phyloP scores from a whole-genome alignment of 768 basidiomycete genomes.

The Leccinum uliginosum region DNA sequence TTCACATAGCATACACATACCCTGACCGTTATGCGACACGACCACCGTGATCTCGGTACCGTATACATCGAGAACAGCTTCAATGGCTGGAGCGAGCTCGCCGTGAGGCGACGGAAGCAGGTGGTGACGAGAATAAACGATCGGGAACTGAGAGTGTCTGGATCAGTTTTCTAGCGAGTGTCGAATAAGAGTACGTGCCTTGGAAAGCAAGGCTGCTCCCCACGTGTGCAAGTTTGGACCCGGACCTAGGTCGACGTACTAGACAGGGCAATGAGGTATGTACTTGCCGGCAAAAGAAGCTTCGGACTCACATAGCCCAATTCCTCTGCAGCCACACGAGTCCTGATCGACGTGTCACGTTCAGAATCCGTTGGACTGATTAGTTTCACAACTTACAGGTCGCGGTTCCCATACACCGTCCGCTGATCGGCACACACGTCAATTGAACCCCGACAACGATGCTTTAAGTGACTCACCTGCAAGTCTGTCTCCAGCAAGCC shows the following conservation, averaged over 20 bases:
- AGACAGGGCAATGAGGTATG: conserved; percentile 1
- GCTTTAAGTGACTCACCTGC: conserved; percentile 47
- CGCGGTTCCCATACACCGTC: conserved; percentile 78
- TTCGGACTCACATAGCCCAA: conserved; percentile 66
- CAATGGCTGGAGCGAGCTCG: conserved; percentile 87
- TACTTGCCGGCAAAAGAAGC: neutral
- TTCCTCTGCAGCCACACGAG: conserved; percentile 71
- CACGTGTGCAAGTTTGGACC: conserved; percentile 87
- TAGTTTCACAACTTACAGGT: conserved; percentile 48
- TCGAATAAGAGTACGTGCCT: conserved; percentile 37
- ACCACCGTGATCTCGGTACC: conserved; percentile 77
- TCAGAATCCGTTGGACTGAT: neutral
- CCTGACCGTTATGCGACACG: conserved; percentile 92
- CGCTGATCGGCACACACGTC: conserved; percentile 38
- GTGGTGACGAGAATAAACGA: conserved; percentile 81
- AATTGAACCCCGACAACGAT: neutral
- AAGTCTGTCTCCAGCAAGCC: conserved; percentile 85
- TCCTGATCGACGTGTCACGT: conserved; percentile 39
- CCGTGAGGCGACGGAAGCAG: conserved; percentile 82
- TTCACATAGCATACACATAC: conserved; percentile 33
- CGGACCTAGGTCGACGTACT: conserved; percentile 88
- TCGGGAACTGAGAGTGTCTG: conserved; percentile 60
- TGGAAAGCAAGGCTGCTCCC: conserved; percentile 80
- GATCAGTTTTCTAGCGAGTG: neutral
- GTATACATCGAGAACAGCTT: conserved; percentile 76